These are phyloP conservation scores for Prunus yedoensis DNA, from an alignment of 331 rosid species.

Conservation along the genomic window DNA sequence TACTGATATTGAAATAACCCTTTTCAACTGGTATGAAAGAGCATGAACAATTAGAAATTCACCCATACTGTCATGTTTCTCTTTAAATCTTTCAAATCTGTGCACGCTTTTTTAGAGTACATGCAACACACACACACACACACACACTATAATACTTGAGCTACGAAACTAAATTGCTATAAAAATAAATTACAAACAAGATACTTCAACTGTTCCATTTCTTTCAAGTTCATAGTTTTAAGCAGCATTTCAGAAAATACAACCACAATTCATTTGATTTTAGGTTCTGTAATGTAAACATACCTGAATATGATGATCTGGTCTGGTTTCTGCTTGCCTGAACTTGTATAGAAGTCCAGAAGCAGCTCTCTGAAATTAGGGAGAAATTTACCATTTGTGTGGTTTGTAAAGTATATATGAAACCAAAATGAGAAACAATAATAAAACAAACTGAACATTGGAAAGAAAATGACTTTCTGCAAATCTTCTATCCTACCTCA, in stretches of 20 bases:
- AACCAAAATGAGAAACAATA: background rate
- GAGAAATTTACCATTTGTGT: background rate
- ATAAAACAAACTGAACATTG: background rate
- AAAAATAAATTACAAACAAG: background rate
- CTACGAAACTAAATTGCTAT: background rate
- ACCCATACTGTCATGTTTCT: background rate
- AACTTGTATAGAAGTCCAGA: constrained; percentile 70
- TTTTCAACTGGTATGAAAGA: background rate
- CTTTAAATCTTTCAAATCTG: background rate
- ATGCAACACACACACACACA: too few relatives aligned
- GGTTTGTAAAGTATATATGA: background rate
- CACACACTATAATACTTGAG: too few relatives aligned
- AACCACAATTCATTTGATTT: background rate
- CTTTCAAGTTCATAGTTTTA: background rate
- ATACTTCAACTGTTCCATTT: background rate
- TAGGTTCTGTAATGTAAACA: background rate
- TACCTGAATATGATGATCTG: constrained; percentile 92
- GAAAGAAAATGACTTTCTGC: background rate
- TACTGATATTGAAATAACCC: background rate
- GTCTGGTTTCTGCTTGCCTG: constrained; percentile 70
- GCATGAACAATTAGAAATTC: background rate
- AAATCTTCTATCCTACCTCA: constrained; percentile 47
- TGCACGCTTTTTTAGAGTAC: too few relatives aligned
- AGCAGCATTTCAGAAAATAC: background rate
- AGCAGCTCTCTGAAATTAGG: constrained; percentile 66